A percentile compares a stretch with the other conserved stretches of the same genome.
phyloP scores from a whole-genome alignment of 2,329 filamentous ascomycete species.

The Neopestalotiopsis clavispora region DNA sequence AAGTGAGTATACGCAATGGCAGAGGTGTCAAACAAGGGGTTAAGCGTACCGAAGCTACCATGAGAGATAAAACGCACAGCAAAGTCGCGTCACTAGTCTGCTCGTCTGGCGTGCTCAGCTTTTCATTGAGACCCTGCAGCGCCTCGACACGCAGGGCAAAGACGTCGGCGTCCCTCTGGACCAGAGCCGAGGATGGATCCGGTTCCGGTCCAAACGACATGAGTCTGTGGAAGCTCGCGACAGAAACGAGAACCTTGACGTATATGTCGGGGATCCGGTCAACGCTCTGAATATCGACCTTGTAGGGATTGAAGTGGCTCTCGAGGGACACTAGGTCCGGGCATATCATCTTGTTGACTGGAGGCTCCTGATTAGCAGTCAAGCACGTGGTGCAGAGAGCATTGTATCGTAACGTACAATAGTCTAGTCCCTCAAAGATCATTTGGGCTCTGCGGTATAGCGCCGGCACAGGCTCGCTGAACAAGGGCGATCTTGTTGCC shows the following conservation, averaged over 20 bases:
- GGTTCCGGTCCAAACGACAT: conserved; percentile 19
- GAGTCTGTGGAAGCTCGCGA: conserved; percentile 19
- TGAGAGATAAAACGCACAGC: conserved; percentile 19
- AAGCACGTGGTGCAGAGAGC: background rate
- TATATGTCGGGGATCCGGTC: conserved; percentile 19
- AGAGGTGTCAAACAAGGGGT: background rate
- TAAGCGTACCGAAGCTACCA: conserved; percentile 18
- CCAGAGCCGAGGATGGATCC: conserved; percentile 8
- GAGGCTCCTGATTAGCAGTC: background rate
- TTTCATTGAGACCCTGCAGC: conserved; percentile 17
- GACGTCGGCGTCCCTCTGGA: conserved; percentile 18
- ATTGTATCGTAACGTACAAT: conserved; percentile 15
- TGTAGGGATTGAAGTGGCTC: conserved; percentile 21
- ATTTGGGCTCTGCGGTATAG: conserved; percentile 19
- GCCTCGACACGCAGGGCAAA: conserved; percentile 20
- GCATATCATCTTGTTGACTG: conserved; percentile 22
- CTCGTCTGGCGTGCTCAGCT: conserved; percentile 15
- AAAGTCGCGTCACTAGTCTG: conserved; percentile 22
- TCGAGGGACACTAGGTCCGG: conserved; percentile 17
- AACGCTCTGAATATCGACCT: conserved; percentile 17
- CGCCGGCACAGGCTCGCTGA: conserved; percentile 7
- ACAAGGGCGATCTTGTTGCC: background rate
- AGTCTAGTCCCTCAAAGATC: conserved; percentile 21
- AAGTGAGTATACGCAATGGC: background rate
- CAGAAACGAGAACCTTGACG: conserved; percentile 21